These are phyloP conservation scores for Sphaerostilbella broomeana DNA, from an alignment of 2,329 filamentous ascomycete genomes.

Conservation along the genomic window DNA sequence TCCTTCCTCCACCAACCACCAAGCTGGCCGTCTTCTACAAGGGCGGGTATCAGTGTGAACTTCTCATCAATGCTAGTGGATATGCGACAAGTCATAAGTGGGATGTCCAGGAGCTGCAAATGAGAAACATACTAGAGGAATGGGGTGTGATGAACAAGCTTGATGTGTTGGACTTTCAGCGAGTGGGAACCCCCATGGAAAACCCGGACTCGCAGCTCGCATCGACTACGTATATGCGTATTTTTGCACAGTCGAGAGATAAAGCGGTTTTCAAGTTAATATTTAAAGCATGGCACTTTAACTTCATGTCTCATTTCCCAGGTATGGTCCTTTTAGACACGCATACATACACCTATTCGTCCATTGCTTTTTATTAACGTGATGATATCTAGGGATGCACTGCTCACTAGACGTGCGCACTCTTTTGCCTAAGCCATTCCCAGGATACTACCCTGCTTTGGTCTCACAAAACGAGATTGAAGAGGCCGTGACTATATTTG, in stretches of 20 bases:
- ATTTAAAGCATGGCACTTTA: conserved; percentile 22
- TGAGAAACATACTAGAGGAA: conserved; percentile 36
- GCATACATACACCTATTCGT: no score
- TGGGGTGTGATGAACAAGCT: conserved; percentile 32
- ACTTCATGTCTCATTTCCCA: conserved; percentile 37
- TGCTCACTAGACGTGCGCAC: conserved; percentile 36
- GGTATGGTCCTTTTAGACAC: conserved; percentile 12
- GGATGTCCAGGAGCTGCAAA: conserved; percentile 41
- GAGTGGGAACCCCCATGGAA: conserved; percentile 19
- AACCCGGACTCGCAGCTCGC: conserved; percentile 34
- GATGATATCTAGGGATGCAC: conserved; percentile 33
- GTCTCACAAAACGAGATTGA: conserved; percentile 27
- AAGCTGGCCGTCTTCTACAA: conserved; percentile 46
- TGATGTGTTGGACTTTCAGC: conserved; percentile 47
- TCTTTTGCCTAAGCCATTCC: conserved; percentile 22
- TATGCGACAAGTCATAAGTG: conserved; percentile 44
- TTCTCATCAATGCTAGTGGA: conserved; percentile 39
- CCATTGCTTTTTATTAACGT: no score
- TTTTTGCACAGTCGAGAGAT: conserved; percentile 34
- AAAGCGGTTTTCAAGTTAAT: conserved; percentile 23
- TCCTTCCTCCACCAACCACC: conserved; percentile 42
- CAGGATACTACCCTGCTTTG: conserved; percentile 20
- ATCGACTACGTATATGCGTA: conserved; percentile 39
- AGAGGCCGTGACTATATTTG: conserved; percentile 20
- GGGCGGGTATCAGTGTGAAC: conserved; percentile 41